Conservation (phyloP, 2,329 filamentous ascomycete species). For the Claviceps paspali region DNA sequence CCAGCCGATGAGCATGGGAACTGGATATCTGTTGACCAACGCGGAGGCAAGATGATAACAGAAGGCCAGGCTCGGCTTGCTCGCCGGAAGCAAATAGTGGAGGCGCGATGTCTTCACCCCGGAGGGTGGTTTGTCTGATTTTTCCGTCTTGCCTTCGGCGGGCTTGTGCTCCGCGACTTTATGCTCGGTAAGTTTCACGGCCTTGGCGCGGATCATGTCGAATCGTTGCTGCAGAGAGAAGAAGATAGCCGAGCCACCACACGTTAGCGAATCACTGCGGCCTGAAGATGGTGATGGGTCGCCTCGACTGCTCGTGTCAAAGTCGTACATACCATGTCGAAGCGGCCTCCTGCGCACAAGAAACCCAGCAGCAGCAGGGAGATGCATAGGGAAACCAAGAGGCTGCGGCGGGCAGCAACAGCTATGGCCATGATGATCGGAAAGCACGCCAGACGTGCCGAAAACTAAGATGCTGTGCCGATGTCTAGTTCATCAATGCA, state of each 20-base stretch:
- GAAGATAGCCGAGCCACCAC: too few relatives aligned
- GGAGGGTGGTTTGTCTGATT: not conserved
- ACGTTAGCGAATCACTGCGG: not conserved
- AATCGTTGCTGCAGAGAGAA: not conserved
- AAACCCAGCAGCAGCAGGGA: not conserved
- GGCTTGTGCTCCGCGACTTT: too few relatives aligned
- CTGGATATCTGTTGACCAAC: constrained; percentile 21
- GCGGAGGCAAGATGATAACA: constrained; percentile 25
- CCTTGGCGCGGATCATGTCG: too few relatives aligned
- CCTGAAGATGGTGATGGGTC: not conserved
- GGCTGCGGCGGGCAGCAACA: constrained; percentile 1
- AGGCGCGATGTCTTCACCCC: constrained; percentile 15
- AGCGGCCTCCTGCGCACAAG: not conserved
- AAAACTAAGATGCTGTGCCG: too few relatives aligned
- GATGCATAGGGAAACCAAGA: constrained; percentile 2
- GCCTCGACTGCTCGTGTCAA: not conserved
- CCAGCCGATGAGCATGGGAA: constrained; percentile 23
- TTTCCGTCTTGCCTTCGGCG: too few relatives aligned
- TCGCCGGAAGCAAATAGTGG: constrained; percentile 24
- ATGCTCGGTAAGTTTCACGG: too few relatives aligned
- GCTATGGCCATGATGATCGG: not conserved
- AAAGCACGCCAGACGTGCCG: not conserved
- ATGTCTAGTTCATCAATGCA: not conserved
- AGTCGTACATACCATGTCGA: constrained; percentile 4
- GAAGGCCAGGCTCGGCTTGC: constrained; percentile 19